These are phyloP conservation scores for Pisolithus orientalis DNA, from an alignment of 768 basidiomycete genomes.

Conservation along the genomic window DNA sequence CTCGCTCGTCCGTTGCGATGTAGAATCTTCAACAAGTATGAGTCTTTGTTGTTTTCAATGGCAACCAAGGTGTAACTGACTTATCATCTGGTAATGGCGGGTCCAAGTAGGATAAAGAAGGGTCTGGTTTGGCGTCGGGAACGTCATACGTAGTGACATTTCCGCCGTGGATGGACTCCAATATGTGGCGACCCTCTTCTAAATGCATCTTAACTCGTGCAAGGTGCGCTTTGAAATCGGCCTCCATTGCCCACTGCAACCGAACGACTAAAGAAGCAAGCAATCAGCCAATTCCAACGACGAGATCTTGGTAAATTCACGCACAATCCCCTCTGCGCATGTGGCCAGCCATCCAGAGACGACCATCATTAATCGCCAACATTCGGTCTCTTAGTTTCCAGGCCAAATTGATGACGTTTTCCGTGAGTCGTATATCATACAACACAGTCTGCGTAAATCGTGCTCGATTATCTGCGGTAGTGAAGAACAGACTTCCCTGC, in stretches of 20 bases:
- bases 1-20: slow-evolving; percentile 39
- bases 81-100: slow-evolving; percentile 19
- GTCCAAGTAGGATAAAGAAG: slow-evolving; percentile 14
- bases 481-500: slow-evolving; percentile 30
- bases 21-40: slow-evolving; percentile 20
- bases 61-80: slow-evolving; percentile 6
- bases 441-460: slow-evolving; percentile 27
- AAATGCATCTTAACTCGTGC: slow-evolving; percentile 24
- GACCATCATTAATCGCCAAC: slow-evolving; percentile 20
- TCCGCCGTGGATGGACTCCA: slow-evolving; percentile 18
- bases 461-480: slow-evolving; percentile 21
- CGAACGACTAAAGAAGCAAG: slow-evolving; percentile 15
- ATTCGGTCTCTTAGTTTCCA: slow-evolving; percentile 28
- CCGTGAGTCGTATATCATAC: slow-evolving; percentile 21
- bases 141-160: slow-evolving; percentile 14
- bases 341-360: slow-evolving; percentile 39
- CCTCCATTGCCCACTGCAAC: slow-evolving; percentile 31
- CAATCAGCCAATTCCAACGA: no score
- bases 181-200: slow-evolving; percentile 9
- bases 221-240: slow-evolving; percentile 27
- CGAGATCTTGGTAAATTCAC: slow-evolving; percentile 2
- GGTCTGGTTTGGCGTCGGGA: slow-evolving; percentile 14
- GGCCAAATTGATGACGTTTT: slow-evolving; percentile 23
- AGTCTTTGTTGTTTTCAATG: not conserved
- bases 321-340: slow-evolving; percentile 42